Conservation (phyloP, 1,139 yeast species). For the Hansenula sp. region DNA sequence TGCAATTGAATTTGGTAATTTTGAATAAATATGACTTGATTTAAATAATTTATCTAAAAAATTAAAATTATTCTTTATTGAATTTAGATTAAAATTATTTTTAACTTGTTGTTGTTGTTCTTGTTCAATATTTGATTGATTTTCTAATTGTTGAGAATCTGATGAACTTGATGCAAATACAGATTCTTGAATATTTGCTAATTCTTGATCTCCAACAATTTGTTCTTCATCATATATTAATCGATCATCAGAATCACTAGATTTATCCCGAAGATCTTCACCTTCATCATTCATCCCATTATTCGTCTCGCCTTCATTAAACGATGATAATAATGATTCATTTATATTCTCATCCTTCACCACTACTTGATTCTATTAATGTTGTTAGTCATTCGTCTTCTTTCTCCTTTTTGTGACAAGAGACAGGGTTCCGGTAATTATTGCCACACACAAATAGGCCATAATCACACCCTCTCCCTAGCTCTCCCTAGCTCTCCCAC, state of each 20-base stretch:
- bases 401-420: background rate
- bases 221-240: background rate
- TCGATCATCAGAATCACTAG: conserved; percentile 1
- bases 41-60: conserved; percentile 31
- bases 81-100: conserved; percentile 3
- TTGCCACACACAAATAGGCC: too few relatives aligned
- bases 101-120: too few relatives aligned
- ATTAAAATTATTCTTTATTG: conserved; percentile 26
- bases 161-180: background rate
- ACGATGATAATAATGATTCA: background rate
- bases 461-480: too few relatives aligned
- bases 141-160: too few relatives aligned
- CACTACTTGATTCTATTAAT: background rate
- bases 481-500: too few relatives aligned
- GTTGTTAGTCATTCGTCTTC: background rate
- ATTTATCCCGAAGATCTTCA: background rate
- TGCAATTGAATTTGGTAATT: background rate
- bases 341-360: background rate
- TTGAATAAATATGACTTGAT: conserved; percentile 7
- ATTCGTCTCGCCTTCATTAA: background rate
- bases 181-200: too few relatives aligned
- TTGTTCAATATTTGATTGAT: conserved; percentile 1
- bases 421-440: too few relatives aligned
- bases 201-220: background rate
- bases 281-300: background rate